These are phyloP conservation scores for Pichia manshurica DNA, from an alignment of 805 yeast species.

Conservation along the genomic window DNA sequence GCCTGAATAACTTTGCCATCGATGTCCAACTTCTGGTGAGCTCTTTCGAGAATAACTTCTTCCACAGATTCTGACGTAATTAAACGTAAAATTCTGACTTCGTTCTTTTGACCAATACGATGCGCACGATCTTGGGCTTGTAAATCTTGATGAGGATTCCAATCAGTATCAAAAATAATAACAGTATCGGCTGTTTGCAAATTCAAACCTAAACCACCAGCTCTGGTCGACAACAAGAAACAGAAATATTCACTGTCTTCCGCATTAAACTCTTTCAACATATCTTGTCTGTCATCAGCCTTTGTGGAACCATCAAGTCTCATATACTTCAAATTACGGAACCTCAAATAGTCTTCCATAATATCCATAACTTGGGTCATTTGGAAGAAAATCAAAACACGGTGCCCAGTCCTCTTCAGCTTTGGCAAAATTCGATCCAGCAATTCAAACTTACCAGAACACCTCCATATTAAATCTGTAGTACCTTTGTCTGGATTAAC, in stretches of 20 bases:
- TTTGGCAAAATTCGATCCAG: slow-evolving; percentile 72
- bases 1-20: slow-evolving; percentile 90
- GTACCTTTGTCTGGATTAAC: slow-evolving; percentile 59
- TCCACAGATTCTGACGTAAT: slow-evolving; percentile 80
- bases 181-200: slow-evolving; percentile 87
- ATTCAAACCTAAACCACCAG: slow-evolving; percentile 84
- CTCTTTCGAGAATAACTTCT: slow-evolving; percentile 76
- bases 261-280: slow-evolving; percentile 70
- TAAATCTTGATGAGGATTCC: slow-evolving; percentile 90
- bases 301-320: slow-evolving; percentile 80
- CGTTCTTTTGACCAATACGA: slow-evolving; percentile 85
- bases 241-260: slow-evolving; percentile 74
- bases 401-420: slow-evolving; percentile 66
- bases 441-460: slow-evolving; percentile 75
- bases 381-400: slow-evolving; percentile 78
- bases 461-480: slow-evolving; percentile 66
- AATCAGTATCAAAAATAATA: slow-evolving; percentile 79
- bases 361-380: slow-evolving; percentile 90
- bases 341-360: slow-evolving; percentile 76
- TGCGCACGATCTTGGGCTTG: slow-evolving; percentile 91
- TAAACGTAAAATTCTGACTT: slow-evolving; percentile 73
- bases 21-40: slow-evolving; percentile 75
- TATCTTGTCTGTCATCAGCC: slow-evolving; percentile 73
- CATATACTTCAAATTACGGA: slow-evolving; percentile 60
- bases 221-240: slow-evolving; percentile 75